Base-by-base conservation (phyloP, 2,329 filamentous ascomycete species). In the Clonostachys chloroleuca region DNA sequence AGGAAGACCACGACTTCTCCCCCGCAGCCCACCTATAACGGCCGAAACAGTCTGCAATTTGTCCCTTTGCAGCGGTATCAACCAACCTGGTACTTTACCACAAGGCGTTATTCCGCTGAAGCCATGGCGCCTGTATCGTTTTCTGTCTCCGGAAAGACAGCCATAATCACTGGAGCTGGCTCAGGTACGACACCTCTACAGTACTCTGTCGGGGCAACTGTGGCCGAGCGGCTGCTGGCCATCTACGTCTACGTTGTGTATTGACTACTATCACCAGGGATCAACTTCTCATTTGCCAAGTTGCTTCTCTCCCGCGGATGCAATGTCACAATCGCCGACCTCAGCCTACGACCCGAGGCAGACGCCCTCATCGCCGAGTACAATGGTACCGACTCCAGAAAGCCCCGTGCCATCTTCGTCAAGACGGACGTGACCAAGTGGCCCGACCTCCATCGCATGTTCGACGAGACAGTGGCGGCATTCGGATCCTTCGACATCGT, bases 301-400 rank as follows among this genome's bases (percentile, higher is more conserved):
- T 60, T 74, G 0, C 63, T 77, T 3, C 59, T 76, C 1, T 53
- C 54, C 8, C 60, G 59, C 20, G 59, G 60, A 36, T 75, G 72
- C 58, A 73, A 71, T 45, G 72, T 76, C 14, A 54, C 74, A 5
- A 54, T 76, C 6, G 73, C 67, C 37, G 73, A 77, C 52, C 51
- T 76, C 0, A 50, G 59, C 1, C 59, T 76, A 0, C 64, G 71
- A 0, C 67, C 70, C 0, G 70, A 74, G 49, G 69, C 73, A 3
- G 43, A 69, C 36, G 52, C 47, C 2, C 49, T 76, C 8, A 39
- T 71, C 5, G 39, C 48, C 4, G 40, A 52, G 5, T 48, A 66
- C 50, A 17, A 46, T 34, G 24, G 34, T 12, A 40, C 45, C 37
- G 47, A 45, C 6, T 39, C 44, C 12, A 56, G 47, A 5, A 44